Conservation (phyloP, 1,139 yeast genomes). For the Candida glucosophila region DNA sequence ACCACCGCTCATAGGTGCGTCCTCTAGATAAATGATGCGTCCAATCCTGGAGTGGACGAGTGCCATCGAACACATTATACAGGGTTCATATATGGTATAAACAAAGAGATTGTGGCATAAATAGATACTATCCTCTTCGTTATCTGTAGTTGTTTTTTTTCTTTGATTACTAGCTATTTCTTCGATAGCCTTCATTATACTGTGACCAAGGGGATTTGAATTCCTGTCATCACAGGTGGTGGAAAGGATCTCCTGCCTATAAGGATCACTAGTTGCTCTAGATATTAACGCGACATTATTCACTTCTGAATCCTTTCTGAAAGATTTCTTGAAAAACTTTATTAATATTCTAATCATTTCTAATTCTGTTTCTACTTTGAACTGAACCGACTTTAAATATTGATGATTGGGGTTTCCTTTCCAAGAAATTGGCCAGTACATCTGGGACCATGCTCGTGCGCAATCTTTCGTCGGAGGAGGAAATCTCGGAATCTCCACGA, state of each 20-base stretch:
- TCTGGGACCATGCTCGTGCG: slow-evolving; percentile 52
- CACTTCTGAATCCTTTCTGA: not conserved
- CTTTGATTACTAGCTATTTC: slow-evolving; percentile 46
- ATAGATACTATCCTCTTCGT: slow-evolving; percentile 28
- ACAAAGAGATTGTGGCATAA: slow-evolving; percentile 72
- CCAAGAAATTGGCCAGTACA: slow-evolving; percentile 88
- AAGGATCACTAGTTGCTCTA: slow-evolving; percentile 6
- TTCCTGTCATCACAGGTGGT: slow-evolving; percentile 13
- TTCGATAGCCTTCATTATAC: slow-evolving; percentile 65
- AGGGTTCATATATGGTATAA: slow-evolving; percentile 91
- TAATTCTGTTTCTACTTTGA: slow-evolving; percentile 39
- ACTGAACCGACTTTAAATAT: slow-evolving; percentile 43
- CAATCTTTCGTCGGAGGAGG: slow-evolving; percentile 54
- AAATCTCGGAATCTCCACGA: slow-evolving; percentile 17
- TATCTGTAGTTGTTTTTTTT: slow-evolving; percentile 7
- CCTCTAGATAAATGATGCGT: slow-evolving; percentile 52
- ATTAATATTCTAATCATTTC: slow-evolving; percentile 24
- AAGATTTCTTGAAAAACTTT: slow-evolving; percentile 5
- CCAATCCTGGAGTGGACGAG: slow-evolving; percentile 81
- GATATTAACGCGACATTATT: slow-evolving; percentile 18
- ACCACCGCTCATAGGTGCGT: slow-evolving; percentile 28
- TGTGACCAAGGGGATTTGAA: slow-evolving; percentile 52
- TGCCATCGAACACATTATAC: slow-evolving; percentile 97
- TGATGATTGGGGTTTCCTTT: slow-evolving; percentile 85
- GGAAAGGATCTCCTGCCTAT: slow-evolving; percentile 12